Evolutionary conservation across 805 yeast genomes (phyloP), one percentile per base, ranked within the genome.

Genomic region (Starmera pachycereana): DNA sequence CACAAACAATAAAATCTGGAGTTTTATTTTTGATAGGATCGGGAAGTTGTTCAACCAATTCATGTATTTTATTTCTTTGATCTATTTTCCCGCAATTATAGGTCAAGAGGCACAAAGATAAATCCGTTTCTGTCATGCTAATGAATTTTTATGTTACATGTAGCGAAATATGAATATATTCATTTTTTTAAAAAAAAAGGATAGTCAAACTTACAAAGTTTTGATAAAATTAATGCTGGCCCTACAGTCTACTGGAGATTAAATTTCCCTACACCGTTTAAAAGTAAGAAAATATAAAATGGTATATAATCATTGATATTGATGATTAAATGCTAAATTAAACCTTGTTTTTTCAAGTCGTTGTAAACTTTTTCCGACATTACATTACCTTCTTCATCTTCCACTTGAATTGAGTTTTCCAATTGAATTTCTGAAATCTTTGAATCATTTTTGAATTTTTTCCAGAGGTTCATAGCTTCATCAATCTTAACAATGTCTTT

Each of bases 311-410:
- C 18, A 16, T 3, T 16, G 4, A 16, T 16, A 16, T 16, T 16
- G 18, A 16, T 16, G 18, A 16, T 16, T 16, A 16, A 4, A 16
- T 16, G 18, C 40, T 62, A 88, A 28, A 87, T 50, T 37, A 90
- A 65, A 0, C 97, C 97, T 62, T 90, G 97, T 48, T 76, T 81
- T 61, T 86, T 84, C 56, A 90, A 67, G 48, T 92, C 97, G 14
- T 78, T 69, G 58, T 85, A 90, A 34, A 86, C 89, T 49, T 76
- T 75, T 49, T 78, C 81, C 29, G 82, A 74, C 94, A 90, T 82
- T 12, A 86, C 95, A 54, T 92, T 90, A 10, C 97, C 98, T 13
- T 86, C 88, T 1, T 76, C 81, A 54, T 92, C 97, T 57, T 90
- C 97, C 30, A 89, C 83, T 58, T 92, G 95, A 11, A 81, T 70